Percentiles rank a stretch among this genome's conserved stretches.
Conservation (phyloP, 257 asterid genomes). For the Nicotiana sylvestris region DNA sequence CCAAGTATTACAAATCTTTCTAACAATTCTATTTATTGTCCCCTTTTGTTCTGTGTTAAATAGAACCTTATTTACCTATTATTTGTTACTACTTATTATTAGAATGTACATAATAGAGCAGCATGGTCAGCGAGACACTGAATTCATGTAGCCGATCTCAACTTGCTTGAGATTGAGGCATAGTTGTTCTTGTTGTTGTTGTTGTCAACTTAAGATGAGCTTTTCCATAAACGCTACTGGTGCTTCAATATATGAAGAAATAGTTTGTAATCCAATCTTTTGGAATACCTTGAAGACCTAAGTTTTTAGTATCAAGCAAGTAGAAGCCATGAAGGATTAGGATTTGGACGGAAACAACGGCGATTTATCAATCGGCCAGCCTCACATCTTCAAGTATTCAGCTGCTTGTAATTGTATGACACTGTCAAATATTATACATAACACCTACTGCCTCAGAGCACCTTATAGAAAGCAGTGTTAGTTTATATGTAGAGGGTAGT, state of each 20-base stretch:
- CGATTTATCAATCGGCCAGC: neutral
- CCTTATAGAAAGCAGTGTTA: conserved; percentile 8
- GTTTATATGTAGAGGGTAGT: neutral
- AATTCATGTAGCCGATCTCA: neutral
- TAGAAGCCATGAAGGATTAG: neutral
- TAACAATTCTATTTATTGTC: neutral
- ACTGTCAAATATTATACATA: neutral
- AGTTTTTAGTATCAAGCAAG: neutral
- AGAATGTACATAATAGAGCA: neutral
- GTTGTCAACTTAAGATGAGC: neutral
- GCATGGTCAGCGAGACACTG: neutral
- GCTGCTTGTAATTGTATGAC: neutral
- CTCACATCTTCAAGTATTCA: neutral
- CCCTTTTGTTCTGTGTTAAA: neutral
- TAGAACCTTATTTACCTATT: neutral
- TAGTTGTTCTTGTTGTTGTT: neutral
- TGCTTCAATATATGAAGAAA: neutral
- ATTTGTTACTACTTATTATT: neutral
- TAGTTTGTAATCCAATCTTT: neutral
- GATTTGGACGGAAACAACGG: neutral
- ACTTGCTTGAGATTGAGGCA: neutral
- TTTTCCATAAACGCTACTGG: neutral
- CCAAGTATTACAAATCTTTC: neutral
- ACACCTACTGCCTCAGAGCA: neutral
- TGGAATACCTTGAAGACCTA: neutral